Base-by-base conservation (phyloP, 2,329 filamentous ascomycete genomes). In the Tolypocladium sp. region DNA sequence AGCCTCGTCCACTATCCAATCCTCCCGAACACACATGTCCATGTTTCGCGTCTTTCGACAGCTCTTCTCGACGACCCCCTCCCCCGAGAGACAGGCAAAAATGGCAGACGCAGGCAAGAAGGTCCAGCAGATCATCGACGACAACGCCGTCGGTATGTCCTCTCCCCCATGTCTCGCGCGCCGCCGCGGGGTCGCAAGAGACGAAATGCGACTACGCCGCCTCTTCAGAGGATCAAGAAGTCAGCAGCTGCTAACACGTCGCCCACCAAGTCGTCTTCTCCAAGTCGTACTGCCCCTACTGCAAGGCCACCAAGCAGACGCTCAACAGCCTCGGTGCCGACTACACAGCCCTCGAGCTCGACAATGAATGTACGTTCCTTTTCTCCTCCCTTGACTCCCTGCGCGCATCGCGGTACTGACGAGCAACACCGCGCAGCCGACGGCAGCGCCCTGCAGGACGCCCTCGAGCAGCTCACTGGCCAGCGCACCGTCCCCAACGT, bases 221-320 rank as follows among this genome's bases (percentile, higher is more conserved):
- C 49, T 7, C 30, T 2, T 13, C 25, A 22, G 30, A 53, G 13
- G 8, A 15, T 22, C 8, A 4, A 37, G 46, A 49, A 49, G n/a
- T n/a, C n/a, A n/a, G n/a, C n/a, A 33, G 37, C 27, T 30, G 33
- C 51, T 58, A 15, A 57, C 59, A 27, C 10, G 33, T 25, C 25
- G 30, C n/a, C 25, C 4, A 2, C 20, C 17, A 56, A 90, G 90
- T 94, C 69, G 90, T 99, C 73, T 99, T 99, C 83, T 92, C 89
- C 77, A 99, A 99, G 81, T 91, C 88, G 20, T 96, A 91, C 80
- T 99, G 94, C 84, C 92, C 92, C 15, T 95, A 96, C 84, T 97
- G 93, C 83, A 82, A 77, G 60, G 81, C 86, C 61, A 86, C 88
- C 67, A 97, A 97, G 86, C 70, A 80, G 59, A 81, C 91, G 56